Evolutionary conservation across 208 protist species (phyloP).

Genomic region (Acanthamoeba castellanii): DNA sequence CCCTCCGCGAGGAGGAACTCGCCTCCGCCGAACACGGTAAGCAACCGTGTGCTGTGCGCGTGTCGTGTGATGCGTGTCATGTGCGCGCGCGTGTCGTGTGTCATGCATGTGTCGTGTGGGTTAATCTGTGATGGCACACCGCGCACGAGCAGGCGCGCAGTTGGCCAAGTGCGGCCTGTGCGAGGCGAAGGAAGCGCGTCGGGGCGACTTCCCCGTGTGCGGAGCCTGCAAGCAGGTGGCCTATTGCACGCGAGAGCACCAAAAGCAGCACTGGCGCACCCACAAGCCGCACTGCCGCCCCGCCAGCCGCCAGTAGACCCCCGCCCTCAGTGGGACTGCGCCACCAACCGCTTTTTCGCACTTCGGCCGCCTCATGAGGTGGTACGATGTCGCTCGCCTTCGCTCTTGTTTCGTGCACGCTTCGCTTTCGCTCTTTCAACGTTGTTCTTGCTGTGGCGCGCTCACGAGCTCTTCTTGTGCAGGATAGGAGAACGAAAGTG

Average conservation of each 20-base stretch:
- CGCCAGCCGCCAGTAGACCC: background rate
- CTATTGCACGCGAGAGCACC: slow-evolving; percentile 62
- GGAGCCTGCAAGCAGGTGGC: slow-evolving; percentile 38
- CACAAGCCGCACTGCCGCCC: slow-evolving; percentile 58
- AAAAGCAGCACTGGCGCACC: slow-evolving; percentile 59
- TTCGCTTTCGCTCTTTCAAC: too few relatives aligned
- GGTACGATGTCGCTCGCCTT: too few relatives aligned
- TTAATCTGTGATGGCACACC: background rate
- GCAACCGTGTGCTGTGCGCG: background rate
- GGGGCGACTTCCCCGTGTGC: slow-evolving; percentile 18
- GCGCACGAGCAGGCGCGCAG: background rate
- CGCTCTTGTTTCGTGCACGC: too few relatives aligned
- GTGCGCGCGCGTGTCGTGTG: background rate
- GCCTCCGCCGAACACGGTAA: background rate
- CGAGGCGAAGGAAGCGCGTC: background rate
- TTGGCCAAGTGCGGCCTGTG: slow-evolving; percentile 55
- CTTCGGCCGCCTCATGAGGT: too few relatives aligned
- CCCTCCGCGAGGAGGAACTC: background rate
- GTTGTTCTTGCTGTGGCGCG: too few relatives aligned
- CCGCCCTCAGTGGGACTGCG: background rate
- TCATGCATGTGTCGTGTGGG: background rate
- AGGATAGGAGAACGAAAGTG: too few relatives aligned
- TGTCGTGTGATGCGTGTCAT: background rate
- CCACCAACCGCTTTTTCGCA: background rate
- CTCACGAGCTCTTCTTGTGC: too few relatives aligned